A percentile compares a stretch with the other conserved stretches of the same genome.
phyloP scores from a whole-genome alignment of 1,139 yeast species.

The Blastobotrys buckinghamii region DNA sequence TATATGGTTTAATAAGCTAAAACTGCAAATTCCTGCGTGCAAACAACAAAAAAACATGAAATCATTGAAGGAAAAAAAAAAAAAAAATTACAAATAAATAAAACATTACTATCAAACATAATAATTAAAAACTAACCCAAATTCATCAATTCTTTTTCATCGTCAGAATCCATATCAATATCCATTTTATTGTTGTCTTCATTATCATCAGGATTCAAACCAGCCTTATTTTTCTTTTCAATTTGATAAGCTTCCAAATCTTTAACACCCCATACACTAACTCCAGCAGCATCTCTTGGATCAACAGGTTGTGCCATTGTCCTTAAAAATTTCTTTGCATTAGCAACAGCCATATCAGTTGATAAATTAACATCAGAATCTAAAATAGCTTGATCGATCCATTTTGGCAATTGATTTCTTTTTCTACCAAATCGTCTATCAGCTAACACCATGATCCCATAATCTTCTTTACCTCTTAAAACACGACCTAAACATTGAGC shows the following conservation, averaged over 20 bases:
- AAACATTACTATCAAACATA: too few relatives aligned
- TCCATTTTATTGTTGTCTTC: conserved; percentile 15
- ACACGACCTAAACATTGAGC: conserved; percentile 98
- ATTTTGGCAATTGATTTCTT: conserved; percentile 83
- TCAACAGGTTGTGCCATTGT: conserved; percentile 93
- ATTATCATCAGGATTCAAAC: neutral
- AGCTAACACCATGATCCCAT: conserved; percentile 97
- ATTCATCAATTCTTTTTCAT: conserved; percentile 9
- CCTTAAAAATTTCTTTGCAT: conserved; percentile 85
- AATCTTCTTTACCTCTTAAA: conserved; percentile 94
- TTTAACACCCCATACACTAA: conserved; percentile 83
- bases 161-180: conserved; percentile 9
- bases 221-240: conserved; percentile 36
- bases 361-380: conserved; percentile 91
- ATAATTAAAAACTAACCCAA: neutral
- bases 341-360: conserved; percentile 96
- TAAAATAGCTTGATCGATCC: conserved; percentile 90
- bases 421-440: conserved; percentile 88
- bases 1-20: too few relatives aligned
- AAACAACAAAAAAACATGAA: neutral
- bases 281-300: conserved; percentile 89
- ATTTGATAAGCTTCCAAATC: conserved; percentile 59
- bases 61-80: neutral
- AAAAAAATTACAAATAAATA: neutral
- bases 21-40: too few relatives aligned